phyloP scores from a whole-genome alignment of 352 stramenopile genomes.

The Phytophthora pisi region DNA sequence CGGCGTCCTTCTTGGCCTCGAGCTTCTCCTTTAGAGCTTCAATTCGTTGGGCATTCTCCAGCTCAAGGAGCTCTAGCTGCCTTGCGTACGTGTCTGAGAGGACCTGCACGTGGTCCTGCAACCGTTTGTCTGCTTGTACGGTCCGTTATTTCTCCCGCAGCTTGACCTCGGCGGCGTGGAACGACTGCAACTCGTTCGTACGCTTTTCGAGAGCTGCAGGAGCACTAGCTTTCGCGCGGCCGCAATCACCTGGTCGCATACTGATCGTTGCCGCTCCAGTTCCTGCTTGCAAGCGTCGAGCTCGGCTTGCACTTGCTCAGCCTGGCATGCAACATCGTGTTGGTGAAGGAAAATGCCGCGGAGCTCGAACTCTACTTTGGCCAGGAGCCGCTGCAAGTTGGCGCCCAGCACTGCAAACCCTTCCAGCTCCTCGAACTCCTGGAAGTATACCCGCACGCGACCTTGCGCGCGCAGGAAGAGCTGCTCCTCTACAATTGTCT shows the following conservation, averaged over 20 bases:
- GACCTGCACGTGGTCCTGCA: constrained; percentile 30
- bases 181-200: constrained; percentile 37
- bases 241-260: constrained; percentile 45
- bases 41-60: constrained; percentile 36
- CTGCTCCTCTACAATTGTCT: constrained; percentile 45
- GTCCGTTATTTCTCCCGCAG: constrained; percentile 41
- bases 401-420: constrained; percentile 39
- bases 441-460: constrained; percentile 42
- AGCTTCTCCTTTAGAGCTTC: constrained; percentile 32
- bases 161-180: constrained; percentile 37
- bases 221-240: constrained; percentile 30
- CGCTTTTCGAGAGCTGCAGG: constrained; percentile 26
- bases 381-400: constrained; percentile 42
- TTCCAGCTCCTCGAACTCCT: constrained; percentile 49
- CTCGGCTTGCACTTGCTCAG: constrained; percentile 28
- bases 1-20: constrained; percentile 35
- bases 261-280: constrained; percentile 12
- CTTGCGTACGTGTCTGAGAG: constrained; percentile 25
- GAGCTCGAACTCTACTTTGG: constrained; percentile 46
- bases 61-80: constrained; percentile 30
- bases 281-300: constrained; percentile 18
- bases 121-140: constrained; percentile 32
- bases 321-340: constrained; percentile 34
- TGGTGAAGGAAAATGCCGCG: constrained; percentile 38
- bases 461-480: constrained; percentile 34